Conservation (phyloP, 805 yeast genomes). For the Kuraishia piskuri region DNA sequence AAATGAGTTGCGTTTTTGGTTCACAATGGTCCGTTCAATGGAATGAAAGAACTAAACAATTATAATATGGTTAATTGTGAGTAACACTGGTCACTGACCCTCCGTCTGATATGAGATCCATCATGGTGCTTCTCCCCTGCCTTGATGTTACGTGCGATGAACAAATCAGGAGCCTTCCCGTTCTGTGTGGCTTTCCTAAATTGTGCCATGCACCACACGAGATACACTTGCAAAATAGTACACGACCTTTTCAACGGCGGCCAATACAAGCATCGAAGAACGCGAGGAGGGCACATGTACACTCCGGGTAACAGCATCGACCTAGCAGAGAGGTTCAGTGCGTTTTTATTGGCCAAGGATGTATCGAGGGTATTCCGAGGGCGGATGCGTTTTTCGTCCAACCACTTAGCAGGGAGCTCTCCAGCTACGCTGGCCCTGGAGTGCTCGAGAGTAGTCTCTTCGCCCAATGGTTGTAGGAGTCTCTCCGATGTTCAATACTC, state of each 20-base stretch:
- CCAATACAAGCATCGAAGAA: background rate
- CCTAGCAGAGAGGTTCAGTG: background rate
- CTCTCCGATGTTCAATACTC: background rate
- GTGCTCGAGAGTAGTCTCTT: background rate
- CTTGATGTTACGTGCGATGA: too few relatives aligned
- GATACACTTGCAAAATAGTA: too few relatives aligned
- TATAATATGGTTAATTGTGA: too few relatives aligned
- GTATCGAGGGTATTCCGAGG: background rate
- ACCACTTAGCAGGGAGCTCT: background rate
- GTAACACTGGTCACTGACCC: too few relatives aligned
- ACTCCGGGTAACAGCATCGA: background rate
- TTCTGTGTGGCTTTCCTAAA: too few relatives aligned
- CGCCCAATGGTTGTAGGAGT: background rate
- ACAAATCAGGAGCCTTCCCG: too few relatives aligned
- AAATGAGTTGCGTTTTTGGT: background rate
- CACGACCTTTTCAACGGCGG: background rate
- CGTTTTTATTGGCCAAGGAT: background rate
- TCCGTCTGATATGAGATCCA: too few relatives aligned
- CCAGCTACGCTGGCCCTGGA: background rate
- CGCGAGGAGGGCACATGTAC: background rate
- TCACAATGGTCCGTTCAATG: background rate
- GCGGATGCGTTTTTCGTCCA: background rate
- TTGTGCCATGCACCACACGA: background rate
- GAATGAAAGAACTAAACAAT: background rate
- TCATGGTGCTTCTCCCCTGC: too few relatives aligned